Evolutionary conservation across 768 basidiomycete genomes (phyloP).

Genomic region (Rhizopogon rudus): DNA sequence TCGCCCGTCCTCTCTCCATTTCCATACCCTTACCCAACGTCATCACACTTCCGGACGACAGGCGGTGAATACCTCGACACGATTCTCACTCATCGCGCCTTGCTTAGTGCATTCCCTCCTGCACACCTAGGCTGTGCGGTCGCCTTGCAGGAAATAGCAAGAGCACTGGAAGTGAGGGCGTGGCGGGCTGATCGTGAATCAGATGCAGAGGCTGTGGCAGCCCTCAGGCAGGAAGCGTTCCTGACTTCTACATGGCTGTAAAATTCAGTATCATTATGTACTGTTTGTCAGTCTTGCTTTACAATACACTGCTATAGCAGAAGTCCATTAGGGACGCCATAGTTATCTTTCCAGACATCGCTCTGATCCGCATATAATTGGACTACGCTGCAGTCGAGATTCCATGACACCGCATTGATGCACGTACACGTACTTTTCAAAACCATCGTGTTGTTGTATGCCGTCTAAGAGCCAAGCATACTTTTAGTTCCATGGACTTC

Average conservation of each 20-base stretch:
- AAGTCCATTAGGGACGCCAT: neutral
- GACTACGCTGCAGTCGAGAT: too few relatives aligned
- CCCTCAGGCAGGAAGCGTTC: slow-evolving; percentile 69
- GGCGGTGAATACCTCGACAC: slow-evolving; percentile 74
- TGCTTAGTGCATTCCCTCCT: slow-evolving; percentile 54
- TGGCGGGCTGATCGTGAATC: slow-evolving; percentile 70
- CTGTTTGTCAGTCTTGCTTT: neutral
- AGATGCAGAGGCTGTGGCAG: slow-evolving; percentile 63
- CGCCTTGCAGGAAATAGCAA: slow-evolving; percentile 63
- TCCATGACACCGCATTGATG: too few relatives aligned
- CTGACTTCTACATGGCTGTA: slow-evolving; percentile 32
- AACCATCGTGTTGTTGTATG: too few relatives aligned
- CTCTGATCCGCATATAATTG: too few relatives aligned
- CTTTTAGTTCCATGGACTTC: too few relatives aligned
- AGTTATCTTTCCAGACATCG: neutral
- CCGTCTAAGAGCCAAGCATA: too few relatives aligned
- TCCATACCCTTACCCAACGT: slow-evolving; percentile 26
- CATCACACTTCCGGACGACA: slow-evolving; percentile 43
- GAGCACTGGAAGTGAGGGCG: slow-evolving; percentile 52
- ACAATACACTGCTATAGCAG: neutral
- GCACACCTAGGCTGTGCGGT: slow-evolving; percentile 61
- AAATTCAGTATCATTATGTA: neutral
- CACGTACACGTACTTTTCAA: too few relatives aligned
- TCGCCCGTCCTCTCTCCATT: slow-evolving; percentile 28
- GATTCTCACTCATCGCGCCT: slow-evolving; percentile 74